Evolutionary conservation across 768 basidiomycete species (phyloP), one percentile per base, ranked within the genome.

Genomic region (Sporobolomyces pararoseus): DNA sequence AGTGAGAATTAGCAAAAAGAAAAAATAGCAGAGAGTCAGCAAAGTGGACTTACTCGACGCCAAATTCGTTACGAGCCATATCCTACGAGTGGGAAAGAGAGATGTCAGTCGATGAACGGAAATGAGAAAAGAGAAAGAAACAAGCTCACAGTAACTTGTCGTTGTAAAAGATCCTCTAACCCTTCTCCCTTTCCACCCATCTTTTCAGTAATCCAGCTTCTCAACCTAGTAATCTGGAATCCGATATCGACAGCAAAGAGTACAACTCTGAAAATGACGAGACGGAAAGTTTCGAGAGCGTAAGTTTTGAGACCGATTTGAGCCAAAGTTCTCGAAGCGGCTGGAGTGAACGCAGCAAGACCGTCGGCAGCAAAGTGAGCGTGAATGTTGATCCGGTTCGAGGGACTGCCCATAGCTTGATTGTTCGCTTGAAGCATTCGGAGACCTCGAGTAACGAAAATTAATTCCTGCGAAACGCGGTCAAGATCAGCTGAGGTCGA

Each of bases 361-460:
- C 72, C 76, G 12, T 29, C 42, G 2, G 68, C 63, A 21, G 90
- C 92, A 85, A 86, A 90, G 77, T 84, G 85, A 0, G 89, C 91
- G 0, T 89, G 90, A 63, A 94, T 89, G 79, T 91, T 92, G 80
- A 96, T 87, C 25, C 91, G 85, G 77, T 94, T 93, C 0, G 91
- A 89, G 0, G 91, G 91, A 4, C 89, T 89, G 19, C 89, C 89
- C 44, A 94, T 85, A 3, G 84, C 81, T 78, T 92, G 89, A 75
- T 91, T 91, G 79, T 91, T 91, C 23, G 57, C 53, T 34, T 78
- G 79, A 65, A 81, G 78, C 80, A 82, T 82, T 52, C 81, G 72
- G 66, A 81, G 80, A 72, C 79, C 78, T 21, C 81, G 71, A 1
- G 79, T 76, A 39, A 79, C 64, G 59, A 79, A 79, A 71, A 80